Evolutionary conservation across 2,329 filamentous ascomycete species (phyloP).

Genomic region (Westerdykella sp.): DNA sequence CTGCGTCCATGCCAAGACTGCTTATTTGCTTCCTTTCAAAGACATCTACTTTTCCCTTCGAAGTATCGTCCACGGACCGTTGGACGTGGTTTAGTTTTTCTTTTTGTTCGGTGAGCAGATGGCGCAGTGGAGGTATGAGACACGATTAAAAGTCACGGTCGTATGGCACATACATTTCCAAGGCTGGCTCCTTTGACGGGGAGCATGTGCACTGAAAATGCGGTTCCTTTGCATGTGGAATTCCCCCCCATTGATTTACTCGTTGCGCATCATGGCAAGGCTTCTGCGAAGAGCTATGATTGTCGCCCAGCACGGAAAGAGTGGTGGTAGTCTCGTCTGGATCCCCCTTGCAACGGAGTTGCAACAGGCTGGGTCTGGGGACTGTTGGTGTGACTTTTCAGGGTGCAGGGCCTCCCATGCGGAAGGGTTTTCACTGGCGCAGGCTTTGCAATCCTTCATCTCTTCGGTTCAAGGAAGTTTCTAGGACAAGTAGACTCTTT

Average conservation of each 20-base stretch:
- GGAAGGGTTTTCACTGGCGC: constrained; percentile 12
- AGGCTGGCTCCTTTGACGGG: constrained; percentile 19
- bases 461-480: constrained; percentile 14
- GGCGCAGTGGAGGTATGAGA: constrained; percentile 12
- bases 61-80: constrained; percentile 21
- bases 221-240: constrained; percentile 32
- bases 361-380: constrained; percentile 12
- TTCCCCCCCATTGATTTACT: constrained; percentile 21
- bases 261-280: constrained; percentile 15
- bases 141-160: constrained; percentile 30
- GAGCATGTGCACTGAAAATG: constrained; percentile 23
- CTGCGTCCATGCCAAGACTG: constrained; percentile 31
- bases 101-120: constrained; percentile 23
- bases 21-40: constrained; percentile 22
- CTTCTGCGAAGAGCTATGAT: constrained; percentile 3
- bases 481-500: constrained; percentile 20
- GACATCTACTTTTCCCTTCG: no score
- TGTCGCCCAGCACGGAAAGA: constrained; percentile 3
- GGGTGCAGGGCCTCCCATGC: neutral
- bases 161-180: constrained; percentile 22
- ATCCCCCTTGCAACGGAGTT: constrained; percentile 3
- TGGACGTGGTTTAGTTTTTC: constrained; percentile 30
- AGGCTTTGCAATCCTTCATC: constrained; percentile 18
- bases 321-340: constrained; percentile 1
- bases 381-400: constrained; percentile 14